Evolutionary conservation across 2,329 filamentous ascomycete genomes (phyloP).

Genomic region (Zopfia rhizophila): DNA sequence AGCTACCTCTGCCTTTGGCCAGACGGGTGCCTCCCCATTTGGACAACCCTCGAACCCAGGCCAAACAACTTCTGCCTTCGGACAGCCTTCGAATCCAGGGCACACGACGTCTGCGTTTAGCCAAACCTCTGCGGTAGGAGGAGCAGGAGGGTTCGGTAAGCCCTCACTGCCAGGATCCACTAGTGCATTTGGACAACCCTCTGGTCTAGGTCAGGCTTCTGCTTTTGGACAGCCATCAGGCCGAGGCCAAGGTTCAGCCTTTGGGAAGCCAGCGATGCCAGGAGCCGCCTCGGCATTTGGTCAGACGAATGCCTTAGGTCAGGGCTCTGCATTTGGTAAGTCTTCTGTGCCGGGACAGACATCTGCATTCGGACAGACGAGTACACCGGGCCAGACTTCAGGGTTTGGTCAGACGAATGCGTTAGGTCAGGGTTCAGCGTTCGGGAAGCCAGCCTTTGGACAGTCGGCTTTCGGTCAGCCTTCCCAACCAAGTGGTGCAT

Average conservation of each 20-base stretch:
- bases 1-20: slow-evolving; percentile 33
- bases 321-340: slow-evolving; percentile 54
- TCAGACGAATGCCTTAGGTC: slow-evolving; percentile 37
- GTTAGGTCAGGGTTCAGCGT: slow-evolving; percentile 34
- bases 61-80: slow-evolving; percentile 34
- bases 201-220: slow-evolving; percentile 36
- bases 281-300: slow-evolving; percentile 45
- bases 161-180: slow-evolving; percentile 25
- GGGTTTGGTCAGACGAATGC: slow-evolving; percentile 45
- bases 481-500: slow-evolving; percentile 47
- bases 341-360: slow-evolving; percentile 36
- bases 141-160: slow-evolving; percentile 39
- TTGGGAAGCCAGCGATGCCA: slow-evolving; percentile 52
- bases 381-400: slow-evolving; percentile 16
- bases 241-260: slow-evolving; percentile 41
- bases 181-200: slow-evolving; percentile 57
- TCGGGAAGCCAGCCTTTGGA: slow-evolving; percentile 35
- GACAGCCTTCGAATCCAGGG: slow-evolving; percentile 42
- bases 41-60: slow-evolving; percentile 47
- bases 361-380: slow-evolving; percentile 36
- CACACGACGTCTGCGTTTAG: slow-evolving; percentile 32
- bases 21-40: slow-evolving; percentile 44
- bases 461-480: slow-evolving; percentile 56
- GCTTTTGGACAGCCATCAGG: slow-evolving; percentile 48
- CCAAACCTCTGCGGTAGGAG: slow-evolving; percentile 24